phyloP scores from a whole-genome alignment of 352 stramenopile genomes.

The Phytopythium helicoides region DNA sequence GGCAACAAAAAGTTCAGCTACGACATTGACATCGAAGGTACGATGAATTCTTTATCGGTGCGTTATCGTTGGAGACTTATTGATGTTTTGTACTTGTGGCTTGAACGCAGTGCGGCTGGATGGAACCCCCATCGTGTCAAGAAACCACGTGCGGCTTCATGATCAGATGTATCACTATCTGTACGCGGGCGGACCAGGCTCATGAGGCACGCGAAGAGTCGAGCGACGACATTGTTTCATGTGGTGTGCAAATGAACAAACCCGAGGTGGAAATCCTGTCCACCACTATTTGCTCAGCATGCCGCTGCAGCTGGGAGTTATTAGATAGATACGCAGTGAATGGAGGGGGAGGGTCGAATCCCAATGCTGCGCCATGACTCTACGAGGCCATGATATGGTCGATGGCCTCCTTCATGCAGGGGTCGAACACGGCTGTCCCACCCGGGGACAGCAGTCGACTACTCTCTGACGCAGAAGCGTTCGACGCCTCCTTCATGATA shows the following conservation, averaged over 20 bases:
- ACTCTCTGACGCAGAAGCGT: not conserved
- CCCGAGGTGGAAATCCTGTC: too few relatives aligned
- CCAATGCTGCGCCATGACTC: constrained; percentile 3
- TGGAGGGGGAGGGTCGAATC: not conserved
- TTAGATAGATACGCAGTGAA: constrained; percentile 4
- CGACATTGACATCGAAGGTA: constrained; percentile 88
- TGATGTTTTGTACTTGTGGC: constrained; percentile 3
- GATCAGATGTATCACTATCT: constrained; percentile 96
- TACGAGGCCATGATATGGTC: constrained; percentile 67
- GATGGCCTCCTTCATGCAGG: constrained; percentile 66
- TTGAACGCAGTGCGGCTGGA: constrained; percentile 75
- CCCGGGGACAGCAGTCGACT: constrained; percentile 1
- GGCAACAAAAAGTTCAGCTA: constrained; percentile 97
- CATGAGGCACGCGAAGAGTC: not conserved
- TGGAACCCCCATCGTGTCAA: constrained; percentile 80
- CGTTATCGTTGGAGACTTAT: not conserved
- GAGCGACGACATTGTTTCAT: not conserved
- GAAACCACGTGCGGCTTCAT: constrained; percentile 89
- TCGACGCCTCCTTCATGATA: constrained; percentile 10
- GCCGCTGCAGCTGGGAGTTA: not conserved
- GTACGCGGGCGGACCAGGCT: constrained; percentile 37
- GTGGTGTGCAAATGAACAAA: not conserved
- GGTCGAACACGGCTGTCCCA: constrained; percentile 34
- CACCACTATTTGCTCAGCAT: not conserved
- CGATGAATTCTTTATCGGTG: constrained; percentile 4